Evolutionary conservation across 306 rosid genomes (phyloP).

Genomic region (Comarum palustre): DNA sequence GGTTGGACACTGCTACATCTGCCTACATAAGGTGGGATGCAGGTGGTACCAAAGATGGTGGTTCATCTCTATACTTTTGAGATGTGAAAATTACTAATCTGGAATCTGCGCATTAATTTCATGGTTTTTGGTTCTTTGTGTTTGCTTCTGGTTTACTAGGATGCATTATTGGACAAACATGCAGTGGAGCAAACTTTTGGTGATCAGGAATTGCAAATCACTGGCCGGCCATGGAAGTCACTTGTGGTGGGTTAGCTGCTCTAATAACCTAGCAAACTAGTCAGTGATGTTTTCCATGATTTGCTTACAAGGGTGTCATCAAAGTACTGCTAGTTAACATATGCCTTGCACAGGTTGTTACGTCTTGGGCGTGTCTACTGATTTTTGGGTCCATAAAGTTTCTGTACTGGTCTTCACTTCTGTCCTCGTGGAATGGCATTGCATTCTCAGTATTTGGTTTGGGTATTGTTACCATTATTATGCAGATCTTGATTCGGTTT

Average conservation of each 20-base stretch:
- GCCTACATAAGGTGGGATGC: background rate
- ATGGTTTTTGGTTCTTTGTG: slow-evolving; percentile 5
- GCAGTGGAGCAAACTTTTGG: slow-evolving; percentile 62
- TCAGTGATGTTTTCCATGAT: background rate
- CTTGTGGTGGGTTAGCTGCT: slow-evolving; percentile 60
- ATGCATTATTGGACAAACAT: slow-evolving; percentile 80
- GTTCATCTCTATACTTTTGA: background rate
- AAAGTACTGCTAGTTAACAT: slow-evolving; percentile 8
- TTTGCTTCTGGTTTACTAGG: slow-evolving; percentile 40
- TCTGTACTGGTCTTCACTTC: slow-evolving; percentile 60
- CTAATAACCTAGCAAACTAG: background rate
- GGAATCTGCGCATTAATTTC: background rate
- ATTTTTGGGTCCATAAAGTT: slow-evolving; percentile 58
- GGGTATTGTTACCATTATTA: slow-evolving; percentile 60
- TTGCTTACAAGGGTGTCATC: background rate
- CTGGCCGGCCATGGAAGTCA: slow-evolving; percentile 68
- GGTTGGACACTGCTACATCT: background rate
- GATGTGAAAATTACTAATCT: slow-evolving; percentile 5
- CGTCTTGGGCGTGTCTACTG: slow-evolving; percentile 66
- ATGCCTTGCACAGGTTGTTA: slow-evolving; percentile 55
- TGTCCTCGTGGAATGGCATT: slow-evolving; percentile 86
- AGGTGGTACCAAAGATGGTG: background rate
- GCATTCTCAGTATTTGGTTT: slow-evolving; percentile 54
- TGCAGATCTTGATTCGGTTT: slow-evolving; percentile 80
- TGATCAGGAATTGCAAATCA: slow-evolving; percentile 54